phyloP scores from a whole-genome alignment of 257 asterid species.

The Paraleonurus japonicus region DNA sequence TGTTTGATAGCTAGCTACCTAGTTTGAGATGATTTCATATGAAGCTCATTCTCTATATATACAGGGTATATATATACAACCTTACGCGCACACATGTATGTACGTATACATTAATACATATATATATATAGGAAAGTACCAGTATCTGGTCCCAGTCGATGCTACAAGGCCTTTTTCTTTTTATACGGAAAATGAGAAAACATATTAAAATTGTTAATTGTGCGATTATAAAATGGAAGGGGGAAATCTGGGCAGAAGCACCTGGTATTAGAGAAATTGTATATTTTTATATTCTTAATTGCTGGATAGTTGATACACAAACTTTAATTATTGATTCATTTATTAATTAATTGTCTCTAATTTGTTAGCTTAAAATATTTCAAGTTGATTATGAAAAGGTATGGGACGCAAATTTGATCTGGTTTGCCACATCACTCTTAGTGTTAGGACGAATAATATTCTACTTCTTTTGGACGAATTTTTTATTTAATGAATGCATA shows the following conservation, averaged over 20 bases:
- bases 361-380: constrained; percentile 7
- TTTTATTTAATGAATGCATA: background rate
- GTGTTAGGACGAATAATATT: constrained; percentile 36
- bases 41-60: too few relatives aligned
- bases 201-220: background rate
- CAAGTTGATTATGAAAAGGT: constrained; percentile 44
- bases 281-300: background rate
- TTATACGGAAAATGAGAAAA: too few relatives aligned
- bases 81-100: too few relatives aligned
- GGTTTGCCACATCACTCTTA: constrained; percentile 36
- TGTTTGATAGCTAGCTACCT: too few relatives aligned
- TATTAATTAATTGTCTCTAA: constrained; percentile 22
- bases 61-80: too few relatives aligned
- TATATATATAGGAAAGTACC: too few relatives aligned
- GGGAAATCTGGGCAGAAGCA: background rate
- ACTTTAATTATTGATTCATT: background rate
- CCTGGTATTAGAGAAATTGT: background rate
- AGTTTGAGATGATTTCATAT: too few relatives aligned
- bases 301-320: background rate
- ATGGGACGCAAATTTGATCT: constrained; percentile 37
- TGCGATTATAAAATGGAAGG: background rate
- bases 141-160: too few relatives aligned
- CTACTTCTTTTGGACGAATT: constrained; percentile 13
- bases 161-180: too few relatives aligned
- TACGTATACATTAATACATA: too few relatives aligned